Base-by-base conservation (phyloP, 1,139 yeast species). In the Diutina rugosa region DNA sequence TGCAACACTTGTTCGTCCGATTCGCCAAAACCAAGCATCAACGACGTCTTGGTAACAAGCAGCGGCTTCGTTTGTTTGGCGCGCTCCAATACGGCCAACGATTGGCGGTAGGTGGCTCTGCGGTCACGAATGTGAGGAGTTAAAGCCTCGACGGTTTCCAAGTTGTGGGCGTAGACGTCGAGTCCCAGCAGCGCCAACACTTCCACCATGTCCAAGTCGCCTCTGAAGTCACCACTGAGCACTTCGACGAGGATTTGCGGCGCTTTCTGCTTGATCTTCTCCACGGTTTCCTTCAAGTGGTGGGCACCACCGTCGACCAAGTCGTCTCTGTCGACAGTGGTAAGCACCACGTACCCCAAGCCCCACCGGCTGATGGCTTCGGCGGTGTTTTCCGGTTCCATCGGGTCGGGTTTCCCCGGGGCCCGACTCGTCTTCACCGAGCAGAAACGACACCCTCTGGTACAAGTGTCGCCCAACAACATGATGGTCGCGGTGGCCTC, bases 401-500 rank as follows among this genome's bases (percentile, higher is more conserved):
- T 83, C 38, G 98, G 96, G 71, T 95, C 99, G 7, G 96, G 87
- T 10, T 90, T 82, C 0, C 86, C 84, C 0, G 99, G 99, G 5
- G 74, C 74, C 64, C 99, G 79, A 69, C 85, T 84, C 1, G 99
- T 95, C 71, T 95, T 95, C 56, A 95, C 99, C 1, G 96, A 87
- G 70, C 99, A 95, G 72, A 95, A 95, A 60, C 99, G 79, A 68
- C 99, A 95, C 12, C 99, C 99, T 70, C 99, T 79, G 4, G 99
- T 95, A 72, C 99, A 95, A 0, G 99, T 93, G 66, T 95, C 99
- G 59, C 99, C 99, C 79, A 95, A 79, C 61, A 95, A 77, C 99
- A 95, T 95, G 64, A 95, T 93, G 3, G 99, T 95, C 6, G 99
- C 99, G 4, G 99, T 95, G n/a, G 99, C 97, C 65, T 89, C 95